Evolutionary conservation across 768 basidiomycete species (phyloP).

Genomic region (Cantharellus anzutake): DNA sequence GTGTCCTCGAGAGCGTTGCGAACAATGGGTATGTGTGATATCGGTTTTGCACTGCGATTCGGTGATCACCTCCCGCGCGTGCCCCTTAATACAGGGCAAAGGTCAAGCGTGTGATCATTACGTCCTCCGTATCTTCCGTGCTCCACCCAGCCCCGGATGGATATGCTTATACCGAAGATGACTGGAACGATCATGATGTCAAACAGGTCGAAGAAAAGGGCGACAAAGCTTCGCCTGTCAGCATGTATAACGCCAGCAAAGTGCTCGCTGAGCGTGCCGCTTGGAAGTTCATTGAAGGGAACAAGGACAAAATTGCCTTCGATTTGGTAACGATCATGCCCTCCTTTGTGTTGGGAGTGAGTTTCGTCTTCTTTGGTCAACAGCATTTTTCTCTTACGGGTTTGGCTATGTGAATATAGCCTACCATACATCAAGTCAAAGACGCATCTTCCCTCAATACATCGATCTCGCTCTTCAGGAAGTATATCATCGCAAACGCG

Average conservation of each 20-base stretch:
- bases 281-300: conserved; percentile 14
- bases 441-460: neutral
- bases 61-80: neutral
- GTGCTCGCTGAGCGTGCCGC: conserved; percentile 17
- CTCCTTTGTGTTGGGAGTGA: conserved; percentile 1
- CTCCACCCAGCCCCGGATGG: conserved; percentile 8
- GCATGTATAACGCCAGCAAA: conserved; percentile 15
- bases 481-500: neutral
- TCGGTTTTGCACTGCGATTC: neutral
- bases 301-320: conserved; percentile 10
- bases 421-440: neutral
- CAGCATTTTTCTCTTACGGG: neutral
- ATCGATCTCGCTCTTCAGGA: neutral
- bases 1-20: conserved; percentile 15
- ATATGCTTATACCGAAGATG: conserved; percentile 12
- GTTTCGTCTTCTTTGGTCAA: neutral
- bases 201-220: conserved; percentile 12
- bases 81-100: neutral
- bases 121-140: conserved; percentile 19
- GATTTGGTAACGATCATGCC: conserved; percentile 11
- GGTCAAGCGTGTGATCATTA: conserved; percentile 21
- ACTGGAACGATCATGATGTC: conserved; percentile 14
- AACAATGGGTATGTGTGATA: conserved; percentile 15
- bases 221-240: conserved; percentile 6
- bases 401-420: neutral